A percentile compares a stretch with the other conserved stretches of the same genome.
Evolutionary conservation across 192 early-diverging fungal species (phyloP).

Genomic region (Coemansia sp.): DNA sequence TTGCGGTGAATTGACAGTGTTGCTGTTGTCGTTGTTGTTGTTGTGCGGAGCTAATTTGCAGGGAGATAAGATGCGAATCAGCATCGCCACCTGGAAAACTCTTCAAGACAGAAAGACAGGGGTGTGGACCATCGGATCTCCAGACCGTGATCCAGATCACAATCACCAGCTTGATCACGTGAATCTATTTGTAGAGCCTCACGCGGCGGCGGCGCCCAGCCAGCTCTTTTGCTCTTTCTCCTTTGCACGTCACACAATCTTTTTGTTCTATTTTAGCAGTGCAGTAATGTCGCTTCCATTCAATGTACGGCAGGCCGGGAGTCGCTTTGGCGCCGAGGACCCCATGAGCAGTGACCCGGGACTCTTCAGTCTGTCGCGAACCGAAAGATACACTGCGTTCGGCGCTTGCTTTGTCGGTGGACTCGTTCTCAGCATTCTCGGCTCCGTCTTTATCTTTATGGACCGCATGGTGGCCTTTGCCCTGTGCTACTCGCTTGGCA

Average conservation of each 20-base stretch:
- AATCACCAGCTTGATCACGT: no score
- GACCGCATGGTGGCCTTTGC: slow-evolving; percentile 79
- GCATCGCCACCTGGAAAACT: background rate
- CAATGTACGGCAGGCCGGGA: slow-evolving; percentile 27
- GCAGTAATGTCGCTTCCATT: slow-evolving; percentile 50
- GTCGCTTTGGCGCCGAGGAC: slow-evolving; percentile 32
- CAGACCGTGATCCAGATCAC: no score
- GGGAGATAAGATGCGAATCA: no score
- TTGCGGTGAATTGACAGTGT: slow-evolving; percentile 8
- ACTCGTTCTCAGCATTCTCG: slow-evolving; percentile 77
- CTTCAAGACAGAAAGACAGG: background rate
- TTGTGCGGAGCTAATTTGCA: no score
- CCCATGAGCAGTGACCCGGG: slow-evolving; percentile 52
- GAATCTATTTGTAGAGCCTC: no score
- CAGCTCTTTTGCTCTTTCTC: no score
- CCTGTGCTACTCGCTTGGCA: slow-evolving; percentile 89
- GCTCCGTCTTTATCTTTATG: slow-evolving; percentile 58
- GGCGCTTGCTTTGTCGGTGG: slow-evolving; percentile 76
- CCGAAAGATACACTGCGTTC: slow-evolving; percentile 51
- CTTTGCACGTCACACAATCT: no score
- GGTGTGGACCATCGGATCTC: no score
- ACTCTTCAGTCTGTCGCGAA: slow-evolving; percentile 49
- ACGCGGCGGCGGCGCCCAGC: no score
- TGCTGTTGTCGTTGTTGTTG: background rate
- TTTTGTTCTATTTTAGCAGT: background rate